phyloP scores from a whole-genome alignment of 2,329 filamentous ascomycete species.

The Aspergillus neotritici region DNA sequence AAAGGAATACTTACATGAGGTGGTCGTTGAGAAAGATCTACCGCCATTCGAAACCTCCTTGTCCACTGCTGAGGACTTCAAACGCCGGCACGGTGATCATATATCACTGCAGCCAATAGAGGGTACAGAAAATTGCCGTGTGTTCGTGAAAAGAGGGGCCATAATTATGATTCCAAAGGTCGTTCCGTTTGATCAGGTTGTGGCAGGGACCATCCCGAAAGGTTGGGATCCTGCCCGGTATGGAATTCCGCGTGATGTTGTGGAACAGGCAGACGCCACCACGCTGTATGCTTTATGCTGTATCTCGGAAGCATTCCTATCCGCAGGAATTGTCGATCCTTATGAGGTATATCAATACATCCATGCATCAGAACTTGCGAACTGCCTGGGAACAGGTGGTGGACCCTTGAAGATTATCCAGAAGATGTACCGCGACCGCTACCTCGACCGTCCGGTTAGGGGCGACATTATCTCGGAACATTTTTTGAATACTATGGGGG shows the following conservation, averaged over 20 bases:
- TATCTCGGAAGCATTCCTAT: slow-evolving; percentile 63
- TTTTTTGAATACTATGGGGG: slow-evolving; percentile 98
- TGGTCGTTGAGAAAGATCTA: slow-evolving; percentile 65
- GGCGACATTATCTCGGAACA: slow-evolving; percentile 91
- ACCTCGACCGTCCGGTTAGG: slow-evolving; percentile 56
- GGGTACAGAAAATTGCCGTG: slow-evolving; percentile 82
- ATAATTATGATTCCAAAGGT: slow-evolving; percentile 60
- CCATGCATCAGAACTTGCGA: slow-evolving; percentile 91
- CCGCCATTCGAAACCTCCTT: slow-evolving; percentile 14
- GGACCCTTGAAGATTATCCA: slow-evolving; percentile 82
- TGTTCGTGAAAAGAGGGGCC: slow-evolving; percentile 62
- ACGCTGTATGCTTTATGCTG: slow-evolving; percentile 18
- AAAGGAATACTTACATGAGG: slow-evolving; percentile 92
- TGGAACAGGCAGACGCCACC: slow-evolving; percentile 40
- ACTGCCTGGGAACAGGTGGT: slow-evolving; percentile 94
- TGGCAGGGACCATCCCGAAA: slow-evolving; percentile 51
- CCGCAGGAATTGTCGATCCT: slow-evolving; percentile 88
- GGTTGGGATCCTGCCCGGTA: slow-evolving; percentile 94
- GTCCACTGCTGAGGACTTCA: slow-evolving; percentile 14
- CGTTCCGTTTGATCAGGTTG: slow-evolving; percentile 13
- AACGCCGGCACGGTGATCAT: slow-evolving; percentile 31
- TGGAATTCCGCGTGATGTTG: slow-evolving; percentile 90
- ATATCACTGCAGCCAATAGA: slow-evolving; percentile 54
- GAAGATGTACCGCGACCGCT: slow-evolving; percentile 95
- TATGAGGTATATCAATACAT: slow-evolving; percentile 99